phyloP scores from a whole-genome alignment of 2,329 filamentous ascomycete species.

The Rhinocladiella similis region DNA sequence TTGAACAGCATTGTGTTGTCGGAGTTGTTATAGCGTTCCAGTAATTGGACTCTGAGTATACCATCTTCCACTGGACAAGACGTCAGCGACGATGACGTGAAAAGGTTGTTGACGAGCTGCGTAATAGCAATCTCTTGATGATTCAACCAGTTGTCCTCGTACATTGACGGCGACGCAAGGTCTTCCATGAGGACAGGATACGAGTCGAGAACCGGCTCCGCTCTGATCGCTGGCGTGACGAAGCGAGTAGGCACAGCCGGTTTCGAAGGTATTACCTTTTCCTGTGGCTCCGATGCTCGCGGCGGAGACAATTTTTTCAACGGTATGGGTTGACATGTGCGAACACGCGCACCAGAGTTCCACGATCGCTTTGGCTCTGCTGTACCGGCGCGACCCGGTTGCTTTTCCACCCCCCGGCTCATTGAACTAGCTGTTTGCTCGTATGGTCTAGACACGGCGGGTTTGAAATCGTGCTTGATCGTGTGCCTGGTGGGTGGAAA shows the following conservation, averaged over 20 bases:
- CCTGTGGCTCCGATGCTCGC: neutral
- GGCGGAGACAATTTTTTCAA: neutral
- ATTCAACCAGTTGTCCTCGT: conserved; percentile 63
- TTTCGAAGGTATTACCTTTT: conserved; percentile 3
- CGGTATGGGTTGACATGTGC: neutral
- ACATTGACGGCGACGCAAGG: conserved; percentile 57
- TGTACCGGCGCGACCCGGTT: neutral
- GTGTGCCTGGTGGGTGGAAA: neutral
- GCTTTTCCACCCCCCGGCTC: neutral
- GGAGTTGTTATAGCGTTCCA: conserved; percentile 56
- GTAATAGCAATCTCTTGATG: conserved; percentile 63
- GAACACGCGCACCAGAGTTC: conserved; percentile 9
- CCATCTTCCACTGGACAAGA: conserved; percentile 36
- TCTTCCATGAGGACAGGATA: conserved; percentile 58
- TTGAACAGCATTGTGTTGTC: conserved; percentile 55
- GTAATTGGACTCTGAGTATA: conserved; percentile 48
- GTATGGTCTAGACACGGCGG: neutral
- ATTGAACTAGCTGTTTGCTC: conserved; percentile 6
- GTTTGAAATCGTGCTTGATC: neutral
- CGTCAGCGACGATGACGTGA: conserved; percentile 31
- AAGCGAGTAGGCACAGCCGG: conserved; percentile 22
- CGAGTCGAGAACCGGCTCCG: conserved; percentile 31
- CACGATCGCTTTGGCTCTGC: conserved; percentile 6
- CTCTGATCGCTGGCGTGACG: conserved; percentile 20
- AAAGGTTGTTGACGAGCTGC: conserved; percentile 59